Percentiles rank a stretch among this genome's conserved stretches.
Evolutionary conservation across 1,284 basidiomycete species (phyloP).

Genomic region (Pseudozyma thailandica): DNA sequence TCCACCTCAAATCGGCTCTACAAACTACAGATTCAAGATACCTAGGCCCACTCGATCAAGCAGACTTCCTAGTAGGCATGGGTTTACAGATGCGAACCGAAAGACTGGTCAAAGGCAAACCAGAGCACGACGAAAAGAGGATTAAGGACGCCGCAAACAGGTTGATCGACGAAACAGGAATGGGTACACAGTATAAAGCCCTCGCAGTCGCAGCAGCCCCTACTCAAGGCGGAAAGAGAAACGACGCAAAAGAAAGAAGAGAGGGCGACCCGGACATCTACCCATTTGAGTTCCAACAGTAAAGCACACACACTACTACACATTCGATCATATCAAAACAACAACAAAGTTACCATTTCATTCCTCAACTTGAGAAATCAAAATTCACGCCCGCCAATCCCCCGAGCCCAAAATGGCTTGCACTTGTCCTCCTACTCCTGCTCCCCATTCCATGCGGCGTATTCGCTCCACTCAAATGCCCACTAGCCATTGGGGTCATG

Average conservation of each 20-base stretch:
- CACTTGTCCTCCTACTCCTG: slow-evolving; percentile 31
- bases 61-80: slow-evolving; percentile 73
- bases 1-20: slow-evolving; percentile 83
- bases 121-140: slow-evolving; percentile 71
- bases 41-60: slow-evolving; percentile 78
- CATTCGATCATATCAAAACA: not conserved
- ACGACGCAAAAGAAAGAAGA: not conserved
- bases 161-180: slow-evolving; percentile 72
- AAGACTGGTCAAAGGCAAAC: slow-evolving; percentile 72
- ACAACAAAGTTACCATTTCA: not conserved
- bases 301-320: not conserved
- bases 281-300: slow-evolving; percentile 37
- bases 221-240: not conserved
- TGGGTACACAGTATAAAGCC: slow-evolving; percentile 74
- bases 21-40: slow-evolving; percentile 67
- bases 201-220: slow-evolving; percentile 68
- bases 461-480: slow-evolving; percentile 26
- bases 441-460: slow-evolving; percentile 32
- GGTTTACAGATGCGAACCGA: slow-evolving; percentile 77
- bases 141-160: slow-evolving; percentile 71
- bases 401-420: slow-evolving; percentile 21
- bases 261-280: slow-evolving; percentile 19
- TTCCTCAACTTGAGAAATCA: slow-evolving; percentile 17
- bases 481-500: slow-evolving; percentile 31
- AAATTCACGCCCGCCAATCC: slow-evolving; percentile 35